These are phyloP conservation scores for Coemansia pectinata DNA, from an alignment of 192 early-diverging fungal species.

Conservation along the genomic window DNA sequence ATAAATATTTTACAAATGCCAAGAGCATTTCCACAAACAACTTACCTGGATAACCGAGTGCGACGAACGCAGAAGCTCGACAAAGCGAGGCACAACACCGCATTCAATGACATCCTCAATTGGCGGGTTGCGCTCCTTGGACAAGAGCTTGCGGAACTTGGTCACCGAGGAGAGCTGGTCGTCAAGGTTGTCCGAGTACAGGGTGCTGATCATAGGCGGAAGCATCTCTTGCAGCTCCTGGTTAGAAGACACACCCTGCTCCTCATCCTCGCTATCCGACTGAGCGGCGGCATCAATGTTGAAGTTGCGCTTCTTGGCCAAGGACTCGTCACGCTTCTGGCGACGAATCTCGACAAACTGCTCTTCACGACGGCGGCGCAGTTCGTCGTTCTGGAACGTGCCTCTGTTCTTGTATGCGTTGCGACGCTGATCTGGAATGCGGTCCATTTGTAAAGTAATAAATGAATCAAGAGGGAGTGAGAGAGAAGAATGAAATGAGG, in stretches of 20 bases:
- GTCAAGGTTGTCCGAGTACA: slow-evolving; percentile 78
- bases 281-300: slow-evolving; percentile 48
- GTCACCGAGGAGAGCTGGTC: slow-evolving; percentile 79
- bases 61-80: slow-evolving; percentile 86
- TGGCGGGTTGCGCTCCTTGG: slow-evolving; percentile 92
- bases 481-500: slow-evolving; percentile 4
- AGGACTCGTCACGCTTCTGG: slow-evolving; percentile 91
- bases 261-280: slow-evolving; percentile 81
- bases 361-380: slow-evolving; percentile 90
- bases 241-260: slow-evolving; percentile 56
- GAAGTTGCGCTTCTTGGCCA: slow-evolving; percentile 92
- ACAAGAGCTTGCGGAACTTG: slow-evolving; percentile 93
- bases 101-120: slow-evolving; percentile 94
- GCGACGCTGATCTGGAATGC: slow-evolving; percentile 59
- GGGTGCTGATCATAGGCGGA: slow-evolving; percentile 73
- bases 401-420: slow-evolving; percentile 87
- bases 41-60: slow-evolving; percentile 80
- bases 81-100: slow-evolving; percentile 92
- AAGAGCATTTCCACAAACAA: not conserved
- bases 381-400: slow-evolving; percentile 84
- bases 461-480: not conserved
- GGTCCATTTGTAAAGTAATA: slow-evolving; percentile 27
- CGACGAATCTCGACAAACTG: slow-evolving; percentile 91
- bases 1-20: not conserved
- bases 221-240: slow-evolving; percentile 77